These are phyloP conservation scores for Achaetomium macrosporum DNA, from an alignment of 2,329 filamentous ascomycete genomes.

Conservation along the genomic window DNA sequence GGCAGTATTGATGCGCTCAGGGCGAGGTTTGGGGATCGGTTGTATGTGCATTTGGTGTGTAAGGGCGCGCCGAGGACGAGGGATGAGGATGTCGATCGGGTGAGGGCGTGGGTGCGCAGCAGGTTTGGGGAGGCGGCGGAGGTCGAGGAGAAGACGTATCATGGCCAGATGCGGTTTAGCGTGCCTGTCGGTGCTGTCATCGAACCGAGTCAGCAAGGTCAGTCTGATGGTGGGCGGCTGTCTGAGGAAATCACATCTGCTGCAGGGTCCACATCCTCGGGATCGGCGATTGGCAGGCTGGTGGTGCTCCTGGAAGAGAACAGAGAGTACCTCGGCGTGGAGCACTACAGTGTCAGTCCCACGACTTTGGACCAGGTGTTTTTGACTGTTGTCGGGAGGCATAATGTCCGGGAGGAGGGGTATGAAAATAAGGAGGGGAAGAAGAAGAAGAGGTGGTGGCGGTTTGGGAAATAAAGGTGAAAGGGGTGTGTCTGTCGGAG, in stretches of 20 bases:
- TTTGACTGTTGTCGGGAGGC: slow-evolving; percentile 72
- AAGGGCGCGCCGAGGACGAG: slow-evolving; percentile 67
- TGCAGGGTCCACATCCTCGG: slow-evolving; percentile 1
- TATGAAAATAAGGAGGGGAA: slow-evolving; percentile 35
- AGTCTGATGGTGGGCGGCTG: not conserved
- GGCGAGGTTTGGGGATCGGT: slow-evolving; percentile 67
- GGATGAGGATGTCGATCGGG: slow-evolving; percentile 58
- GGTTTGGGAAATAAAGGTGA: slow-evolving; percentile 4
- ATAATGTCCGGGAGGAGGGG: slow-evolving; percentile 72
- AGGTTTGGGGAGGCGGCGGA: slow-evolving; percentile 61
- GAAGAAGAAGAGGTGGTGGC: slow-evolving; percentile 17
- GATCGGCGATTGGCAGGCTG: slow-evolving; percentile 58
- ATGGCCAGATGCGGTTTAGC: slow-evolving; percentile 83
- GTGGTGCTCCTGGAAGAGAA: slow-evolving; percentile 69
- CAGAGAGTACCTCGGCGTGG: slow-evolving; percentile 62
- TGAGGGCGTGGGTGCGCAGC: slow-evolving; percentile 59
- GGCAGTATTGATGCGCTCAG: slow-evolving; percentile 70
- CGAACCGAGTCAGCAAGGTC: not conserved
- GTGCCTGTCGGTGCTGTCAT: not conserved
- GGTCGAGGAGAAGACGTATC: slow-evolving; percentile 69
- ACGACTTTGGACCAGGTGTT: slow-evolving; percentile 91
- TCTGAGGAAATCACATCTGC: not conserved
- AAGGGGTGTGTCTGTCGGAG: no score
- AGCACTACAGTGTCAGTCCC: slow-evolving; percentile 81
- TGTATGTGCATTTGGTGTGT: slow-evolving; percentile 78